phyloP scores from a whole-genome alignment of 1,139 yeast genomes.

The Saccharomycopsis crataegensis region DNA sequence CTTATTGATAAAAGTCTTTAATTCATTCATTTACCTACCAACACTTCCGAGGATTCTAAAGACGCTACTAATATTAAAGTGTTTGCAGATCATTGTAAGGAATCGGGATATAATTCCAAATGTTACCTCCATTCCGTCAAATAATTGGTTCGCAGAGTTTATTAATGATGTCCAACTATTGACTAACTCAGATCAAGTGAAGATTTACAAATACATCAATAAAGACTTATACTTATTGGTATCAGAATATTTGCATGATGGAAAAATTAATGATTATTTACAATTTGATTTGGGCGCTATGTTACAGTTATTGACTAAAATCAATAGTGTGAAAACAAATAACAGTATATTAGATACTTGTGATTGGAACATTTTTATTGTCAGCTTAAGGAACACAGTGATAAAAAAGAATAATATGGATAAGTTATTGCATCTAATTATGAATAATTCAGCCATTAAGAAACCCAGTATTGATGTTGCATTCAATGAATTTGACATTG shows the following conservation, averaged over 20 bases:
- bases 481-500: not conserved
- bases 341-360: not conserved
- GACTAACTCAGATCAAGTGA: not conserved
- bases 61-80: not conserved
- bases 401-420: not conserved
- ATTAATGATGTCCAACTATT: not conserved
- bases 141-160: not conserved
- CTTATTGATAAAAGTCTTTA: slow-evolving; percentile 1
- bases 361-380: not conserved
- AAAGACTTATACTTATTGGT: not conserved
- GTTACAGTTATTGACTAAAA: not conserved
- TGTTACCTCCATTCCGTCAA: not conserved
- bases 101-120: not conserved
- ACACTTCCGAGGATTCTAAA: slow-evolving; percentile 2
- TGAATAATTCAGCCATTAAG: not conserved
- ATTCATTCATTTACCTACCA: not conserved
- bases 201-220: not conserved
- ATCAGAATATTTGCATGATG: not conserved
- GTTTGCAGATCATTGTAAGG: not conserved
- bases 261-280: not conserved
- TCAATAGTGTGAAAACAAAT: not conserved
- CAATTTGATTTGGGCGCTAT: not conserved
- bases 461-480: not conserved
- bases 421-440: not conserved
- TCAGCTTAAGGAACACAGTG: not conserved